Evolutionary conservation across 106 monocot species (phyloP).

Genomic region (Ottelia alismoides): DNA sequence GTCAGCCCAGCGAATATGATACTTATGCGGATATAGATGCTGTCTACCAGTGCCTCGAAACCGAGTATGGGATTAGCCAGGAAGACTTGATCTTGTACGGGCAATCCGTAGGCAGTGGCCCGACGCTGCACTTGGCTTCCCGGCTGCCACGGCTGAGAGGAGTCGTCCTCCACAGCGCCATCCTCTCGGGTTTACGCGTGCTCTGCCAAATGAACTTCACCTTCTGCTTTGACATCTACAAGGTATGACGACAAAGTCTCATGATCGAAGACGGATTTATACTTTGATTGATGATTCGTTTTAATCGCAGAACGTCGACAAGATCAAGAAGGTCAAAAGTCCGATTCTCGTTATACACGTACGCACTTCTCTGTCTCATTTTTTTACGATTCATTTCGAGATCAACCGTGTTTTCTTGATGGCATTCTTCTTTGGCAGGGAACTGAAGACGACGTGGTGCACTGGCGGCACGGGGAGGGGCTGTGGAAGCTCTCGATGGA

Average conservation of each 20-base stretch:
- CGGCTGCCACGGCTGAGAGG: slow-evolving; percentile 45
- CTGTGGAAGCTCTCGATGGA: slow-evolving; percentile 57
- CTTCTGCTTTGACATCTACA: slow-evolving; percentile 86
- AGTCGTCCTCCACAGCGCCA: slow-evolving; percentile 69
- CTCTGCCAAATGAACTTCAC: slow-evolving; percentile 61
- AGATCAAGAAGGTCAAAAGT: slow-evolving; percentile 54
- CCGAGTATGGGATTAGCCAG: slow-evolving; percentile 36
- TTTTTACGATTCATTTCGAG: too few relatives aligned
- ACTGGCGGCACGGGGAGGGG: slow-evolving; percentile 59
- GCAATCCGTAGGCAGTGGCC: slow-evolving; percentile 83
- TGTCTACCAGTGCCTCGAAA: slow-evolving; percentile 50
- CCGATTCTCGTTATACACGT: slow-evolving; percentile 77
- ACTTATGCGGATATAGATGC: slow-evolving; percentile 74
- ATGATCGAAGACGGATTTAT: background rate
- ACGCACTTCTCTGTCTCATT: too few relatives aligned
- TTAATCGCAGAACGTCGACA: slow-evolving; percentile 66
- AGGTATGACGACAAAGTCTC: slow-evolving; percentile 50
- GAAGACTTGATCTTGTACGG: slow-evolving; percentile 74
- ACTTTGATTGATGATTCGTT: background rate
- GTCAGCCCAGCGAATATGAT: slow-evolving; percentile 53
- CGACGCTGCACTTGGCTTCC: slow-evolving; percentile 67
- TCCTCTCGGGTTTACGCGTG: slow-evolving; percentile 70
- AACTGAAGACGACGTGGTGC: slow-evolving; percentile 62
- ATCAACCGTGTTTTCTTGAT: background rate
- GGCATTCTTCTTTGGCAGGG: slow-evolving; percentile 24